Conservation (phyloP, 2,329 filamentous ascomycete species). For the Pseudogymnoascus sp. region DNA sequence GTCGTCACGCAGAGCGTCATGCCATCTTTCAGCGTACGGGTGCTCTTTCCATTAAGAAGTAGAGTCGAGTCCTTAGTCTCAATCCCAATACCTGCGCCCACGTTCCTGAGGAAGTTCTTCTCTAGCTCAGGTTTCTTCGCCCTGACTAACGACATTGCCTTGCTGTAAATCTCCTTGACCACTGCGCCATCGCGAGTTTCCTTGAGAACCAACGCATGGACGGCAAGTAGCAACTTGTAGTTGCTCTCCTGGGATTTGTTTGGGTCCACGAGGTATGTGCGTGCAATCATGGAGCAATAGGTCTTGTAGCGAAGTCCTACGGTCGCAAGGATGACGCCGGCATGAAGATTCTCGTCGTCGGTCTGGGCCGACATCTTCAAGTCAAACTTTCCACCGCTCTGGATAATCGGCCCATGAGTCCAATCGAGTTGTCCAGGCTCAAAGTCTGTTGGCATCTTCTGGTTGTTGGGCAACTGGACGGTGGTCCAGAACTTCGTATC, state of each 20-base stretch:
- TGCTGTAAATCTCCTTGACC: conserved; percentile 85
- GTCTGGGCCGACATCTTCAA: conserved; percentile 70
- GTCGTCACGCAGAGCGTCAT: conserved; percentile 94
- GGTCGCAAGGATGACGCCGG: conserved; percentile 86
- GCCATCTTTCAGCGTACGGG: conserved; percentile 76
- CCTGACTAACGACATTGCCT: conserved; percentile 70
- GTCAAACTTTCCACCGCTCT: conserved; percentile 94
- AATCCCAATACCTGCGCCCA: conserved; percentile 86
- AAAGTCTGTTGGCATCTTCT: conserved; percentile 77
- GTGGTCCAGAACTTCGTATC: conserved; percentile 89
- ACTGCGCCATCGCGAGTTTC: conserved; percentile 78
- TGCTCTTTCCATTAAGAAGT: conserved; percentile 79
- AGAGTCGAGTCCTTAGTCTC: conserved; percentile 81
- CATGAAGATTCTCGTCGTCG: conserved; percentile 74
- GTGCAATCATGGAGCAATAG: conserved; percentile 84
- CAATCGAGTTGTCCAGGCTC: conserved; percentile 86
- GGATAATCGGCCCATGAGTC: conserved; percentile 81
- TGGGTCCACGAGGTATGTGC: conserved; percentile 93
- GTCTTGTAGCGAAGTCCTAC: conserved; percentile 92
- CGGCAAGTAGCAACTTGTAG: conserved; percentile 77
- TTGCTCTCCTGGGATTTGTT: conserved; percentile 92
- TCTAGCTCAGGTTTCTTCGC: conserved; percentile 91
- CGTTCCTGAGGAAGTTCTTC: conserved; percentile 87
- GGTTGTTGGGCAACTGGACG: conserved; percentile 57
- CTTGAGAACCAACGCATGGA: conserved; percentile 86